A percentile compares a stretch with the other conserved stretches of the same genome.
Evolutionary conservation across 306 rosid species (phyloP).

Genomic region (Comarum palustre): DNA sequence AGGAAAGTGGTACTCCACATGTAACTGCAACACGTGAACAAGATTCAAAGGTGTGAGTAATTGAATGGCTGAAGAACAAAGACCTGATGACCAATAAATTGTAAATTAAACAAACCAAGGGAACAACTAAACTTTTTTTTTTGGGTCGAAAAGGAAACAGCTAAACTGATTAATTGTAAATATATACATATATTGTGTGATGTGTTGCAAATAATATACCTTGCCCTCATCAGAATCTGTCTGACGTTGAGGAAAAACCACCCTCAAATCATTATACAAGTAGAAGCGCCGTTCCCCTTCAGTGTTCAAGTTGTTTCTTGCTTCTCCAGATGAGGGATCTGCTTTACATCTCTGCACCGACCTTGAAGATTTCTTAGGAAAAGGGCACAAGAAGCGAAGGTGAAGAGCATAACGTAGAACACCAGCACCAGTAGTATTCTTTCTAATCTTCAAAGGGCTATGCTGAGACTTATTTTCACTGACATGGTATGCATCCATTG

Average conservation of each 20-base stretch:
- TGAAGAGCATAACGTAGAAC: constrained; percentile 69
- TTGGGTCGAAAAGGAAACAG: no score
- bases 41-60: neutral
- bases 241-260: constrained; percentile 87
- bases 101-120: neutral
- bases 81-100: neutral
- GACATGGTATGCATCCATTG: constrained; percentile 19
- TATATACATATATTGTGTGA: neutral
- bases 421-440: constrained; percentile 31
- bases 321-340: constrained; percentile 33
- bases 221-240: constrained; percentile 85
- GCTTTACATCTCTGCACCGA: constrained; percentile 51
- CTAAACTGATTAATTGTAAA: neutral
- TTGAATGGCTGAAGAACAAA: neutral
- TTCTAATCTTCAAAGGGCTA: constrained; percentile 34
- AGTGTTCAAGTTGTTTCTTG: constrained; percentile 27
- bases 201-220: constrained; percentile 33
- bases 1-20: constrained; percentile 74
- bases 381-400: constrained; percentile 59
- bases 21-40: constrained; percentile 47
- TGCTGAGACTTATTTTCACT: constrained; percentile 25
- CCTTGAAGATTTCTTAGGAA: constrained; percentile 51
- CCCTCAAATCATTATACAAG: constrained; percentile 71
- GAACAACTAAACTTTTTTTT: neutral
- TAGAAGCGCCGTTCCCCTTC: constrained; percentile 66